Conservation (phyloP, 2,329 filamentous ascomycete species). For the Emmonsiellopsis sp. region DNA sequence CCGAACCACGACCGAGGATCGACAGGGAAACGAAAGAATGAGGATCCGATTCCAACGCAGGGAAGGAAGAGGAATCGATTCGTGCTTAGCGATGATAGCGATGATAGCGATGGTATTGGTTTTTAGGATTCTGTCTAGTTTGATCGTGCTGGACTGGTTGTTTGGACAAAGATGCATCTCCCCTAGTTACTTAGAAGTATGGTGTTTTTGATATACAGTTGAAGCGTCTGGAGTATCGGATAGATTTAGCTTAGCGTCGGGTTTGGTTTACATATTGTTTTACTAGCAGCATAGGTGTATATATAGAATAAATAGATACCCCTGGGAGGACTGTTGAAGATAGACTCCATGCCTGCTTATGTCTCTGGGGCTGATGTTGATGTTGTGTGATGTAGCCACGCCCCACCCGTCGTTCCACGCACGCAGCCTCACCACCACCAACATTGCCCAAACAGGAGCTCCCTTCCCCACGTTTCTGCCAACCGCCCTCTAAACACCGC, state of each 20-base stretch:
- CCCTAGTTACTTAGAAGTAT: too few species aligned
- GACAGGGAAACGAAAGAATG: constrained; percentile 8
- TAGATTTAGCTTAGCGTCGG: not conserved
- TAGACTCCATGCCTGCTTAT: not conserved
- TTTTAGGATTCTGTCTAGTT: constrained; percentile 1
- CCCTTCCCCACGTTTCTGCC: not conserved
- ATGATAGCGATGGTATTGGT: constrained; percentile 19
- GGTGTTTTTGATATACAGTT: too few species aligned
- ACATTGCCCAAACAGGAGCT: not conserved
- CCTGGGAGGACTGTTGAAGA: not conserved
- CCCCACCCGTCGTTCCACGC: constrained; percentile 12
- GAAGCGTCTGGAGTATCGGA: not conserved
- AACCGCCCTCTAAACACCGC: constrained; percentile 5
- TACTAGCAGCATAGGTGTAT: not conserved
- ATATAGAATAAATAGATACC: not conserved
- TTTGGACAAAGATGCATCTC: not conserved
- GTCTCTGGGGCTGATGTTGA: not conserved
- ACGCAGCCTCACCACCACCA: not conserved
- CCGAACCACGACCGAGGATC: not conserved
- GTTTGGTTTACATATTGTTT: not conserved
- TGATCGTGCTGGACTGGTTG: not conserved
- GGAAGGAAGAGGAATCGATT: constrained; percentile 13
- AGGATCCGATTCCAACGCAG: constrained; percentile 7
- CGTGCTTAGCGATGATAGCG: constrained; percentile 23
- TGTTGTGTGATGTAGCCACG: constrained; percentile 6